These are phyloP conservation scores for Scheffersomyces illinoinensis DNA, from an alignment of 1,139 yeast genomes.

Conservation along the genomic window DNA sequence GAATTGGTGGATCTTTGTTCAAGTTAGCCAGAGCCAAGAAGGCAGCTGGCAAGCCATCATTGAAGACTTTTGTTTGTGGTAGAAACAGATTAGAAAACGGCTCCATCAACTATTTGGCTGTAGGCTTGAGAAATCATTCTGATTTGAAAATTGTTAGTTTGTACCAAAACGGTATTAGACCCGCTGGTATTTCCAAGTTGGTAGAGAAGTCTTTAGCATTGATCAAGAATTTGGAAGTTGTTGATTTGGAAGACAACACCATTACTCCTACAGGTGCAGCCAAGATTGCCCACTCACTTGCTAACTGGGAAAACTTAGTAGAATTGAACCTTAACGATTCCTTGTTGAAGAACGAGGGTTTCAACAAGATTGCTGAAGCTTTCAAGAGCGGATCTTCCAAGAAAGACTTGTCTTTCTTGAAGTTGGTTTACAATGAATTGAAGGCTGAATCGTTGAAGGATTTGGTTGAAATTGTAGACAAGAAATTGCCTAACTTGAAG, in stretches of 20 bases:
- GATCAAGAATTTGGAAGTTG: slow-evolving; percentile 59
- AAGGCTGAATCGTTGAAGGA: slow-evolving; percentile 62
- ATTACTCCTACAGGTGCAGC: slow-evolving; percentile 75
- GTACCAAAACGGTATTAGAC: slow-evolving; percentile 96
- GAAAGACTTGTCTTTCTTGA: slow-evolving; percentile 54
- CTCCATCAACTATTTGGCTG: slow-evolving; percentile 74
- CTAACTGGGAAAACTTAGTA: slow-evolving; percentile 50
- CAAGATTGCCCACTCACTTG: slow-evolving; percentile 59
- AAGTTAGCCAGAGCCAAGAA: slow-evolving; percentile 68
- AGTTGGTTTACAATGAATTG: slow-evolving; percentile 88
- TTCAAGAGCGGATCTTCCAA: slow-evolving; percentile 38
- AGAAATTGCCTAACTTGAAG: slow-evolving; percentile 62
- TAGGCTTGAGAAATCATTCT: slow-evolving; percentile 74
- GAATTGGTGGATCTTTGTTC: slow-evolving; percentile 84
- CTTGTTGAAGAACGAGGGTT: slow-evolving; percentile 77
- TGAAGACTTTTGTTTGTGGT: slow-evolving; percentile 90
- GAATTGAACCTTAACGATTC: slow-evolving; percentile 92
- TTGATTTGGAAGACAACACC: slow-evolving; percentile 95
- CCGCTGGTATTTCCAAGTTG: slow-evolving; percentile 80
- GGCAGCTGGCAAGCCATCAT: slow-evolving; percentile 42
- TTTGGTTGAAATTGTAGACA: slow-evolving; percentile 52
- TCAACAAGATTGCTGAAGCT: slow-evolving; percentile 52
- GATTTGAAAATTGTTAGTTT: slow-evolving; percentile 73
- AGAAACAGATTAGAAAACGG: slow-evolving; percentile 96
- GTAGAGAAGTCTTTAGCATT: slow-evolving; percentile 68